Base-by-base conservation (phyloP, 2,329 filamentous ascomycete genomes). In the Colletotrichum phormii region DNA sequence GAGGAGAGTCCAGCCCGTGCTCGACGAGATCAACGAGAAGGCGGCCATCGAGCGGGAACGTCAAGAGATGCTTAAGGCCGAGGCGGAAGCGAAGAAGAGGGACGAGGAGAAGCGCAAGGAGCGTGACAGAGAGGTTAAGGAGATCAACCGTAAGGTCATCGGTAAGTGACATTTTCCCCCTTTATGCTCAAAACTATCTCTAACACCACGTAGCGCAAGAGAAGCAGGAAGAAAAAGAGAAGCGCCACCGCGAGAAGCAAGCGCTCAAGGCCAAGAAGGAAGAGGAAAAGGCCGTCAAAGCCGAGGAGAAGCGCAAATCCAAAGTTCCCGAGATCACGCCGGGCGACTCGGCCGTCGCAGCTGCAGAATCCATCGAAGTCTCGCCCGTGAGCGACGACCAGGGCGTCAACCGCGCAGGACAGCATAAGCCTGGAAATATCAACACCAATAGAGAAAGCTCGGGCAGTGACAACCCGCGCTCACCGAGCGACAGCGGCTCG, bases 1-100 rank as follows among this genome's bases (percentile, higher is more conserved):
- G 13, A 90, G 89, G 58, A 91, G 92, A 76, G 89, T 98, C 18
- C 94, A 96, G 80, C 95, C 95, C 5, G 91, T 97, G 0, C 81
- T 98, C 6, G 92, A 98, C 76, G 94, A 97, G 75, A 97, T 98
- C 74, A 91, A 92, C 65, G 91, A 94, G 64, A 94, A 92, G 79
- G 94, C 94, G 0, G 93, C 95, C 78, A 87, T 87, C 74, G 92
- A 95, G 79, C 87, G 90, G 51, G 93, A 92, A 61, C 88, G 91
- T 72, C 88, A 93, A 73, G 86, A 91, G 59, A 89, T 91, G 75
- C 82, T 89, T 12, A 87, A 89, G 54, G 80, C 91, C 22, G 92
- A 95, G 72, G 86, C 90, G 73, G 91, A 94, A 71, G 86, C 91
- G 75, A 88, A 89, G 77, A 88, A 92, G 78, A 88, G 91, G 65